These are phyloP conservation scores for Fusarium albidum DNA, from an alignment of 2,329 filamentous ascomycete genomes.

Conservation along the genomic window DNA sequence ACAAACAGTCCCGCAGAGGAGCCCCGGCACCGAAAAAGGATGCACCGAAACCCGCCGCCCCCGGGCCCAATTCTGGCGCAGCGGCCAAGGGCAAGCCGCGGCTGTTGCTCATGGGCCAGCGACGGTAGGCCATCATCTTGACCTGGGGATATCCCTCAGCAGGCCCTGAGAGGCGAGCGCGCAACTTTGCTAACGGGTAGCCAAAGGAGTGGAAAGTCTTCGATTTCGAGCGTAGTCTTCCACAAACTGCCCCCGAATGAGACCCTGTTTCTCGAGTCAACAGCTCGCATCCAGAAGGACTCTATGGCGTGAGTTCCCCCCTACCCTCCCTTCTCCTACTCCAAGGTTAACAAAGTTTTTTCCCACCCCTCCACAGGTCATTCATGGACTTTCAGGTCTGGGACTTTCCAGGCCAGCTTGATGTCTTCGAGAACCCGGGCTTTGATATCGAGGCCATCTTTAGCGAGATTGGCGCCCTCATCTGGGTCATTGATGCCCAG, in stretches of 20 bases:
- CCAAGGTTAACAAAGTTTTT: constrained; percentile 12
- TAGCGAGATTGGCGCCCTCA: constrained; percentile 89
- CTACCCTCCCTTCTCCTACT: not conserved
- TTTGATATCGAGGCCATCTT: constrained; percentile 96
- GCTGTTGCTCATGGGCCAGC: constrained; percentile 92
- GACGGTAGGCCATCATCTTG: constrained; percentile 68
- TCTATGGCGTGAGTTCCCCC: constrained; percentile 83
- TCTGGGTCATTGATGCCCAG: constrained; percentile 99
- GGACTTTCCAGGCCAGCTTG: constrained; percentile 95
- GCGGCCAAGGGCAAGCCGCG: constrained; percentile 77
- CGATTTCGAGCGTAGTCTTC: constrained; percentile 98
- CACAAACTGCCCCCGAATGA: constrained; percentile 97
- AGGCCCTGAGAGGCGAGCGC: not conserved
- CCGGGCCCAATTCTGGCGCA: constrained; percentile 50
- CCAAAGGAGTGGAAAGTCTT: constrained; percentile 92
- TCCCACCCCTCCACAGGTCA: constrained; percentile 64
- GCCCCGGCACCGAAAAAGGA: constrained; percentile 59
- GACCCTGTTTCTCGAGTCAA: constrained; percentile 94
- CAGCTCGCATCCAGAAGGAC: constrained; percentile 92
- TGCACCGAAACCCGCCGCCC: constrained; percentile 54
- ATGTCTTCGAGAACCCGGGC: constrained; percentile 84
- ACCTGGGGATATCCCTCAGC: no score
- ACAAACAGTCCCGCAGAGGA: constrained; percentile 66
- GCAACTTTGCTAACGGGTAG: constrained; percentile 5
- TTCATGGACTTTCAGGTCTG: constrained; percentile 99